Base-by-base conservation (phyloP, 192 early-diverging fungal genomes). In the Coemansia sp. region DNA sequence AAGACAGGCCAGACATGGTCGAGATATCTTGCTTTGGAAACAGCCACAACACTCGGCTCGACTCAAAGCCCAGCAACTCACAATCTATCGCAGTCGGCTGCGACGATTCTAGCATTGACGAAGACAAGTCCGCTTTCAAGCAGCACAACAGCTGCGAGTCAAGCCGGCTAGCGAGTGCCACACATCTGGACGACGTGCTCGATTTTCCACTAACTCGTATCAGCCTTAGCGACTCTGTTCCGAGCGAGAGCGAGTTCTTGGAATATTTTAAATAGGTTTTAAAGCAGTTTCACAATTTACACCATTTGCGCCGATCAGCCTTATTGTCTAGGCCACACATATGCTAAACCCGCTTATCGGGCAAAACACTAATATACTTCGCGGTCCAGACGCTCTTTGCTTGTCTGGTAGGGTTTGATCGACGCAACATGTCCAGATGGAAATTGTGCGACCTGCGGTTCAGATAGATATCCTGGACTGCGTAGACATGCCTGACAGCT, bases 1-100 rank as follows among this genome's bases (percentile, higher is more conserved):
- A 53, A 16, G 55, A 63, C 0, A 69, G 17, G 40, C 35, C 69
- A 3, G 74, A 50, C 2, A 39, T 71, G 42, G 9, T 39, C 21
- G 49, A 55, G 16, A 28, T 52, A 9, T 26, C 44, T 17, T 32
- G 39, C 35, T 39, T 49, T 21, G 58, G 58, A 50, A 46, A 21
- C 9, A 62, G 46, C 14, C 59, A 46, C 67, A 69, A 35, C 28
- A 52, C 38, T n/a, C 13, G 62, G 28, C 26, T 32, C 57, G 33
- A 69, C 21, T 44, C 43, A 16, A 62, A 50, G 3, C 43, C 43
- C 5, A 40, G 67, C 33, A 58, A 62, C 14, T 23, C 23, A 13
- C 38, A 39, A 37, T 61, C 59, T 35, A 37, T 39, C 5, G 33
- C 37, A 21, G 59, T 28, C 1, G 59, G 21, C 38, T 43, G 66